Evolutionary conservation across 2,329 filamentous ascomycete genomes (phyloP), one percentile per base, ranked within the genome.

Genomic region (Cladosporium sphaerospermum): DNA sequence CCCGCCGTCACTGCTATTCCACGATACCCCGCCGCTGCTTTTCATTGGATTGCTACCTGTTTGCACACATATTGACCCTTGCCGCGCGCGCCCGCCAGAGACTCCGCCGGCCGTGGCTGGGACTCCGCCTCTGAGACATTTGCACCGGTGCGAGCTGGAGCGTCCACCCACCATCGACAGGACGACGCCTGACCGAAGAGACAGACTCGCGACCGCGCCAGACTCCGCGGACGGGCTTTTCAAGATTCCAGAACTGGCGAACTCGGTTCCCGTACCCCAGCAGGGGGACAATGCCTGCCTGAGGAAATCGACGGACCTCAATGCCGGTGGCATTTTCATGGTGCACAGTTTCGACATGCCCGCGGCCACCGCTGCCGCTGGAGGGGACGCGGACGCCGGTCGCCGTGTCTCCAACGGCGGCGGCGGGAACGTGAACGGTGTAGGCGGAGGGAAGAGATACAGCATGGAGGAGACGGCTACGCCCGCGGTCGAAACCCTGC

Each of bases 281-380:
- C 56, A 64, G 52, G 59, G 62, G 61, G 60, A 64, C 54, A 56
- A 64, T 62, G 62, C 57, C 54, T 45, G 54, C 31, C 34, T 58
- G 53, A 63, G 63, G 56, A 66, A 67, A 57, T 64, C 61, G 54
- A 59, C 63, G 45, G 57, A 61, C 54, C 59, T 64, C 61, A 61
- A 66, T 64, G 65, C 61, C 51, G 60, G 55, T 28, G 56, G 58
- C 58, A 62, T 64, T 54, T 67, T 73, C 71, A 71, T 74, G 71
- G 69, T 73, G 64, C 67, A 73, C 67, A 66, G 65, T 57, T 62
- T 73, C 65, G 73, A 74, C 58, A 80, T 80, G 78, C 75, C 77
- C 67, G 73, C 73, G 59, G 71, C 76, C 66, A 66, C 75, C 65
- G 68, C 72, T 64, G 74, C 75, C 64, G 67, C 74, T 59, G 67